Evolutionary conservation across 352 stramenopile genomes (phyloP), one percentile per base, ranked within the genome.

Genomic region (Globisporangium megalacanthum): DNA sequence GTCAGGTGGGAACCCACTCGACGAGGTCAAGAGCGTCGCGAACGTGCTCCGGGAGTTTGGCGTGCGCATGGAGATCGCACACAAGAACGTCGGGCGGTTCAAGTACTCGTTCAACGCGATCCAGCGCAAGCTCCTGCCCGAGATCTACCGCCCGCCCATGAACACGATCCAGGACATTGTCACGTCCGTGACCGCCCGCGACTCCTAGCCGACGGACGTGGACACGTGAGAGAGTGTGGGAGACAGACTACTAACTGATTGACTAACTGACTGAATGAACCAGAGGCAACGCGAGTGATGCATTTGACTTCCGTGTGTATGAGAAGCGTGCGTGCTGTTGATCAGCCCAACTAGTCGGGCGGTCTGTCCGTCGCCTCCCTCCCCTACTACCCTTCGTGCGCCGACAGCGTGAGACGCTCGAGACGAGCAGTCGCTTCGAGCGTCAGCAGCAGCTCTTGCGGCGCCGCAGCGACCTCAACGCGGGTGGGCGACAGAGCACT

Each of bases 51-150:
- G 93, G 10, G 79, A 93, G 55, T 94, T 97, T 67, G 95, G 96
- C 42, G 92, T 93, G 25, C 86, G 96, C 47, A 89, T 98, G 49
- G 88, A 93, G n/a, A 92, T 99, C 57, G 97, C 92, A 33, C 88
- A 97, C 61, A 99, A 99, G 73, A 99, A 99, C 79, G 93, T 98
- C 10, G 96, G 96, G 4, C 87, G 96, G 37, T 84, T 75, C 58
- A 97, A 97, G 69, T 99, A 98, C 82, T 97, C 96, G 29, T 99
- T 99, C 73, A 99, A 99, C 72, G 85, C 87, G 13, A 73, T 98
- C 44, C 96, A 99, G 70, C 83, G 90, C 15, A 97, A 98, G 68
- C 87, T 98, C 55, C 88, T 99, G 63, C 96, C 96, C 0, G 83
- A 92, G 49, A 86, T 96, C 17, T 98, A 97, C 56, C 75, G 89